A percentile compares a stretch with the other conserved stretches of the same genome.
These are phyloP conservation scores for Aphanomyces euteiches DNA, from an alignment of 352 stramenopile species.

Conservation along the genomic window DNA sequence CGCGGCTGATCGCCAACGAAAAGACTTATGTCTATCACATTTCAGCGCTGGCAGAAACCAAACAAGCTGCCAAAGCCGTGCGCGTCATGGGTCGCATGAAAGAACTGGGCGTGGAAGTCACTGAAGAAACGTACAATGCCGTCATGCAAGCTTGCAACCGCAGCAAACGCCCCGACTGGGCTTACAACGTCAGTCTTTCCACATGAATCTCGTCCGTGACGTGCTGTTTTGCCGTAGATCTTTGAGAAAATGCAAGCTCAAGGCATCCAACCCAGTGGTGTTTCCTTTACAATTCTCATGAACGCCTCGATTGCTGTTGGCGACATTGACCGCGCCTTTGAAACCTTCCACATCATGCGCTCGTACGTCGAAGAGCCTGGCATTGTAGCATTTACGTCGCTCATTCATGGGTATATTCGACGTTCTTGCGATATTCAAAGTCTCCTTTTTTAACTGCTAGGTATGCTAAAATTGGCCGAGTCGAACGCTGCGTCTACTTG, in stretches of 20 bases:
- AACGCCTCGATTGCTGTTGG: conserved; percentile 64
- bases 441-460: neutral
- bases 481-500: conserved; percentile 71
- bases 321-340: conserved; percentile 74
- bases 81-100: conserved; percentile 78
- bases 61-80: conserved; percentile 48
- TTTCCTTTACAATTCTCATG: conserved; percentile 79
- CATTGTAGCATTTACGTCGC: conserved; percentile 60
- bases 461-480: conserved; percentile 57
- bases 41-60: conserved; percentile 46
- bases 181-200: conserved; percentile 49
- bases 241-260: conserved; percentile 83
- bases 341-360: conserved; percentile 83
- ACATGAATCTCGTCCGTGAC: neutral
- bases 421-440: no score
- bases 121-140: conserved; percentile 65
- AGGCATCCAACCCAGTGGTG: conserved; percentile 53
- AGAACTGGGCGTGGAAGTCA: conserved; percentile 54
- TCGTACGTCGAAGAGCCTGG: conserved; percentile 64
- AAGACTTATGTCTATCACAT: conserved; percentile 80
- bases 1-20: conserved; percentile 46
- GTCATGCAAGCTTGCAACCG: conserved; percentile 82
- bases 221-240: conserved; percentile 32
- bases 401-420: conserved; percentile 61
- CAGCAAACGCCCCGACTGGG: conserved; percentile 53